Evolutionary conservation across 2,329 filamentous ascomycete genomes (phyloP), one percentile per base, ranked within the genome.

Genomic region (Albifimbria verrucaria): DNA sequence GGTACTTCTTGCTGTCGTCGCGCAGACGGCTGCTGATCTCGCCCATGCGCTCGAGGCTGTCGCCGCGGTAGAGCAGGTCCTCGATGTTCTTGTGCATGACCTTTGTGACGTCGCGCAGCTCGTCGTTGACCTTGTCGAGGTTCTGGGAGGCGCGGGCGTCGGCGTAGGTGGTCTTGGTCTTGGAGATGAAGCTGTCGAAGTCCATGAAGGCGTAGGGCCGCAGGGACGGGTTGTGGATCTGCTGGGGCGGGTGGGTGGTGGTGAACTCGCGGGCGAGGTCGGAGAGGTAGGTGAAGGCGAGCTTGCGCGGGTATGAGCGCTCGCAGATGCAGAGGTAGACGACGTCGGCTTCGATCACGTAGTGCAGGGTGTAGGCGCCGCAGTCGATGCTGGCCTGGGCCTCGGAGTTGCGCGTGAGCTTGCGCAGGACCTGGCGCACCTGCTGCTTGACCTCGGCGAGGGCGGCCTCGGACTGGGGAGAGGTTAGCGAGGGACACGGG

Each of bases 21-120:
- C 90, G 80, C 68, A 99, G 73, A 57, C 93, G 79, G 52, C 85
- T 88, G 64, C 89, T 95, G 68, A 97, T 88, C 76, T 97, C 93
- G 56, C 94, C 93, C 94, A 99, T 99, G 65, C 92, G 84, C 75
- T 99, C 94, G 61, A 99, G 75, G 65, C 87, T 94, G 70, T 99
- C 94, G 24, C 94, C 94, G 57, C 95, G 81, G 70, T 99, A 99
- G 50, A 99, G 77, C 67, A 99, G 76, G 71, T 99, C 94, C 78
- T 99, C 94, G 62, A 99, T 97, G 72, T 99, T 99, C 83, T 97
- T 97, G 52, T 92, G 97, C 95, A 99, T 99, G 67, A 99, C 92
- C 76, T 97, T 92, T 1, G 94, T 97, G 52, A 99, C 95, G 73
- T 97, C 94, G 70, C 92, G 88, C 60, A 99, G 83, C 80, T 99